These are phyloP conservation scores for Myochromella boudieri DNA, from an alignment of 768 basidiomycete species.

Conservation along the genomic window DNA sequence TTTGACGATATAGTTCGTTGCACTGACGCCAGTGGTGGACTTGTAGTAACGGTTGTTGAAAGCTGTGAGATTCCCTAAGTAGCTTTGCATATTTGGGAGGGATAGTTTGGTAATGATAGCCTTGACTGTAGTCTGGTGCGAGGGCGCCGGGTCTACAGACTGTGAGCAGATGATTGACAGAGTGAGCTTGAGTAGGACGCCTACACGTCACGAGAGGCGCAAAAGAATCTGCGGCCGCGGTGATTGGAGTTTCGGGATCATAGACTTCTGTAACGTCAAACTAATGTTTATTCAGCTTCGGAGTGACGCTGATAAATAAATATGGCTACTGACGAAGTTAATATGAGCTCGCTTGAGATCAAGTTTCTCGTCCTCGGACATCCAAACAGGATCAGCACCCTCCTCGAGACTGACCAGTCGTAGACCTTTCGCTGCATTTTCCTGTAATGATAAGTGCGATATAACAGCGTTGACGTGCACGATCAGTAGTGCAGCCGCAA, in stretches of 20 bases:
- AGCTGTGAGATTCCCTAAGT: constrained; percentile 32
- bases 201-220: constrained; percentile 13
- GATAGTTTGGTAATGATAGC: constrained; percentile 28
- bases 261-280: constrained; percentile 34
- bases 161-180: too few relatives aligned
- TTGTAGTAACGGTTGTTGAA: constrained; percentile 45
- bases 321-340: constrained; percentile 23
- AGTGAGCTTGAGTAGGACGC: too few relatives aligned
- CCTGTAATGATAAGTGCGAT: constrained; percentile 19
- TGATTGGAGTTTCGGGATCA: constrained; percentile 17
- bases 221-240: constrained; percentile 1
- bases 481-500: constrained; percentile 5
- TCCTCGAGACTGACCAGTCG: constrained; percentile 29
- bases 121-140: constrained; percentile 20
- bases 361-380: constrained; percentile 29
- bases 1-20: constrained; percentile 37
- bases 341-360: constrained; percentile 22
- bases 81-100: constrained; percentile 30
- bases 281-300: constrained; percentile 12
- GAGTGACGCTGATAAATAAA: neutral
- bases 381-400: constrained; percentile 30
- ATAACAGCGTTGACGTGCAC: constrained; percentile 13
- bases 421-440: constrained; percentile 30
- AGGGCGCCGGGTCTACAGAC: constrained; percentile 10
- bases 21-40: constrained; percentile 33